Evolutionary conservation across 148 eudicot species (phyloP).

Genomic region (Rhododendron williamsianum): DNA sequence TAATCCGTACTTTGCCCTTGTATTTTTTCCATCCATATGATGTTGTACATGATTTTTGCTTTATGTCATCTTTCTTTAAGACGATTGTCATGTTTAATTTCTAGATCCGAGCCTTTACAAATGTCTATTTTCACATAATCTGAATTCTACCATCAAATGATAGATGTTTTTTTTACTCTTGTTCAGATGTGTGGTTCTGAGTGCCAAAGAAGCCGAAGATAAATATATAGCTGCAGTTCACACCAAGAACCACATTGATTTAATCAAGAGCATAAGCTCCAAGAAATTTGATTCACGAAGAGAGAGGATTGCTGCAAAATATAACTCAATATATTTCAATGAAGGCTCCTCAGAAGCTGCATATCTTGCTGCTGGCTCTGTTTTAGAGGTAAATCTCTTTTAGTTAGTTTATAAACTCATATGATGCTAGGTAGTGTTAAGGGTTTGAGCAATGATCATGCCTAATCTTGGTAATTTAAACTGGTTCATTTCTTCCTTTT

Average conservation of each 20-base stretch:
- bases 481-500: not conserved
- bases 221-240: conserved; percentile 70
- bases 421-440: not conserved
- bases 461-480: not conserved
- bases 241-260: conserved; percentile 57
- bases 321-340: conserved; percentile 78
- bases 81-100: not conserved
- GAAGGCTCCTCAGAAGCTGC: conserved; percentile 92
- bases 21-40: conserved; percentile 45
- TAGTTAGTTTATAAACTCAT: not conserved
- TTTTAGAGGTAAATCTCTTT: conserved; percentile 56
- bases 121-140: not conserved
- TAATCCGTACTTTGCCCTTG: not conserved
- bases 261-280: conserved; percentile 72
- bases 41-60: conserved; percentile 20
- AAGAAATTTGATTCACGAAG: conserved; percentile 41
- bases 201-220: conserved; percentile 73
- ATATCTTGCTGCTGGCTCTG: conserved; percentile 90
- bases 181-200: conserved; percentile 67
- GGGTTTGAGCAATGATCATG: not conserved
- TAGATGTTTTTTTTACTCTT: not conserved
- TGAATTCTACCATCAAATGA: not conserved
- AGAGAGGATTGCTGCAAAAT: conserved; percentile 44
- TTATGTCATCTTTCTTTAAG: not conserved
- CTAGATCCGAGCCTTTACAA: not conserved